phyloP scores from a whole-genome alignment of 495 filamentous ascomycete genomes.

The Mytilinidion resinicola region DNA sequence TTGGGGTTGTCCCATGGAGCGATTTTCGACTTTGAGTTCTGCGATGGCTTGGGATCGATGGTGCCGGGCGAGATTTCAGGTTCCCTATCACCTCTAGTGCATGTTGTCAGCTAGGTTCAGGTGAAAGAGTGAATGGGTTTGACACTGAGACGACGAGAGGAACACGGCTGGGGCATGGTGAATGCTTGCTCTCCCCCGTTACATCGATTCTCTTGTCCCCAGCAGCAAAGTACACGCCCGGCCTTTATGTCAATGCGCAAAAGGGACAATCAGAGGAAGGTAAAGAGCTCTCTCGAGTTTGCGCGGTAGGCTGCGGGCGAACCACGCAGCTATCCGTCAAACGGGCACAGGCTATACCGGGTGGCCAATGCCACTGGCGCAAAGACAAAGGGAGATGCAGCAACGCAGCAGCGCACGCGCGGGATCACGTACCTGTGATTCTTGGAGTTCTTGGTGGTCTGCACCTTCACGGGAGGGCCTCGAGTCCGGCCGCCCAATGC shows the following conservation, averaged over 20 bases:
- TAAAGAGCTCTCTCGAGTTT: neutral
- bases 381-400: constrained; percentile 2
- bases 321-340: neutral
- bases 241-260: too few species aligned
- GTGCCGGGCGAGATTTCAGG: constrained; percentile 40
- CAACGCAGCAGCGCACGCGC: neutral
- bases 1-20: constrained; percentile 40
- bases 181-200: neutral
- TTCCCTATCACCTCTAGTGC: constrained; percentile 23
- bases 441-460: constrained; percentile 44
- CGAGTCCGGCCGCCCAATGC: constrained; percentile 38
- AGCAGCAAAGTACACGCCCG: too few species aligned
- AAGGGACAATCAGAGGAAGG: neutral
- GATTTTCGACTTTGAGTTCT: constrained; percentile 27
- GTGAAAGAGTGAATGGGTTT: neutral
- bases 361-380: neutral
- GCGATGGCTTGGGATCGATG: constrained; percentile 31
- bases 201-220: neutral
- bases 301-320: neutral
- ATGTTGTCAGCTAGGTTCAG: constrained; percentile 14
- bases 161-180: constrained; percentile 15
- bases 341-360: neutral
- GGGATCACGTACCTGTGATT: constrained; percentile 29
- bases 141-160: constrained; percentile 11
- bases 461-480: constrained; percentile 51